These are phyloP conservation scores for Nakazawaea molendinolei DNA, from an alignment of 805 yeast genomes.

Conservation along the genomic window DNA sequence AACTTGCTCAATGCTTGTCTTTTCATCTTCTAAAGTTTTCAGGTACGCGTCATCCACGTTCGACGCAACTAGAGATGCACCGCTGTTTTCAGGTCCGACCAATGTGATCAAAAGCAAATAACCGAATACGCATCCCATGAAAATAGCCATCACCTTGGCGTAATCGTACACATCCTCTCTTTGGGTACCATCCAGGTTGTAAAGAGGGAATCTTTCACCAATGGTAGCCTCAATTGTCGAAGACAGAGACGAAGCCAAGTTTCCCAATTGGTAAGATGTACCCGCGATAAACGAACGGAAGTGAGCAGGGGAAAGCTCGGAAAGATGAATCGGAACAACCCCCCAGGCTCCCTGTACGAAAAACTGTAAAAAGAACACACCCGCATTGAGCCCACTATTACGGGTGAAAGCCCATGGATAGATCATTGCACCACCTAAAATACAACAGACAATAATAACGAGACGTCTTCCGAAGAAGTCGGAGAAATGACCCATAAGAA, in stretches of 20 bases:
- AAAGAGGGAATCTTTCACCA: slow-evolving; percentile 46
- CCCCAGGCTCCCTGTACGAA: slow-evolving; percentile 71
- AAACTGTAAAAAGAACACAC: slow-evolving; percentile 54
- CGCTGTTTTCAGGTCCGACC: slow-evolving; percentile 56
- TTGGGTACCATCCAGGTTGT: slow-evolving; percentile 22
- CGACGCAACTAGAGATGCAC: slow-evolving; percentile 18
- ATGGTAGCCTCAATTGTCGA: slow-evolving; percentile 62
- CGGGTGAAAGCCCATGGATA: slow-evolving; percentile 56
- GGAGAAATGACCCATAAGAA: slow-evolving; percentile 45
- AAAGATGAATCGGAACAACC: slow-evolving; percentile 54
- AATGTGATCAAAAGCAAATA: slow-evolving; percentile 42
- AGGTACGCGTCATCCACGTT: slow-evolving; percentile 3
- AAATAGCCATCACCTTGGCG: slow-evolving; percentile 59
- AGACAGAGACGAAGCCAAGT: slow-evolving; percentile 57
- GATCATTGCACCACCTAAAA: slow-evolving; percentile 51
- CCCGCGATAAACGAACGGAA: slow-evolving; percentile 59
- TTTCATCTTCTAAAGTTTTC: slow-evolving; percentile 6
- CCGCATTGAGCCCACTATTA: slow-evolving; percentile 44
- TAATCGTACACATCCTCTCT: slow-evolving; percentile 35
- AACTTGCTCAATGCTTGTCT: slow-evolving; percentile 3
- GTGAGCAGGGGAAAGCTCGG: slow-evolving; percentile 56
- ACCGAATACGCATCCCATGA: slow-evolving; percentile 56
- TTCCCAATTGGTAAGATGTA: slow-evolving; percentile 60
- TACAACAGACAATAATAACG: slow-evolving; percentile 42
- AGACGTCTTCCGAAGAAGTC: slow-evolving; percentile 51